These are phyloP conservation scores for Ambrosia hybrid DNA, from an alignment of 140 eudicot genomes.

Conservation along the genomic window DNA sequence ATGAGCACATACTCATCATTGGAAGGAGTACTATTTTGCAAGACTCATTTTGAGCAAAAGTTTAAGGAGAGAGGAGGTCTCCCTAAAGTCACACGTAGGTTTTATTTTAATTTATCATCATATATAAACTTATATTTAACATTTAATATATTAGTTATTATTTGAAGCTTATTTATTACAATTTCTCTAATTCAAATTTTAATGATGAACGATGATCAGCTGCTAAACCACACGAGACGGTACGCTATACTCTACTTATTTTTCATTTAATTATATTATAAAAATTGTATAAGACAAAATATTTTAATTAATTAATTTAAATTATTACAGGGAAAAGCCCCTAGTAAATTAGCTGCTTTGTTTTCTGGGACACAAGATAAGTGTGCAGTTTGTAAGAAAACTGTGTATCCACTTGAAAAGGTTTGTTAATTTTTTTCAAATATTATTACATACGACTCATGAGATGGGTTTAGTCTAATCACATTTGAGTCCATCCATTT, in stretches of 20 bases:
- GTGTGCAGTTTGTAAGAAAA: slow-evolving; percentile 79
- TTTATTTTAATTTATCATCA: background rate
- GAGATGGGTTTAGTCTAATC: background rate
- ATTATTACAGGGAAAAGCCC: slow-evolving; percentile 52
- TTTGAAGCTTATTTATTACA: background rate
- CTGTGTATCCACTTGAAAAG: slow-evolving; percentile 95
- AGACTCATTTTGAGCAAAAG: slow-evolving; percentile 87
- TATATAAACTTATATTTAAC: background rate
- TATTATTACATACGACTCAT: too few relatives aligned
- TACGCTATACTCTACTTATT: slow-evolving; percentile 19
- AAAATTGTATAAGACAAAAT: background rate
- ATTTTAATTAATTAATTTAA: background rate
- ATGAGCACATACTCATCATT: slow-evolving; percentile 64
- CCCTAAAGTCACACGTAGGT: slow-evolving; percentile 48
- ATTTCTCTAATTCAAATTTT: background rate
- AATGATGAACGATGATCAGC: slow-evolving; percentile 36
- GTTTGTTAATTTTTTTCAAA: slow-evolving; percentile 25
- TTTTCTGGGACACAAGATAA: slow-evolving; percentile 95
- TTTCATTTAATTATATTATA: background rate
- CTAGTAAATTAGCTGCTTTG: slow-evolving; percentile 73
- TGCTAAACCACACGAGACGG: slow-evolving; percentile 56
- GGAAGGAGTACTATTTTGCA: slow-evolving; percentile 82
- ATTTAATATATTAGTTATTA: background rate
- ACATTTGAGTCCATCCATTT: background rate
- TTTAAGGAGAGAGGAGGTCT: slow-evolving; percentile 73